These are phyloP conservation scores for Nakataea oryzae DNA, from an alignment of 2,329 filamentous ascomycete genomes.

Conservation along the genomic window DNA sequence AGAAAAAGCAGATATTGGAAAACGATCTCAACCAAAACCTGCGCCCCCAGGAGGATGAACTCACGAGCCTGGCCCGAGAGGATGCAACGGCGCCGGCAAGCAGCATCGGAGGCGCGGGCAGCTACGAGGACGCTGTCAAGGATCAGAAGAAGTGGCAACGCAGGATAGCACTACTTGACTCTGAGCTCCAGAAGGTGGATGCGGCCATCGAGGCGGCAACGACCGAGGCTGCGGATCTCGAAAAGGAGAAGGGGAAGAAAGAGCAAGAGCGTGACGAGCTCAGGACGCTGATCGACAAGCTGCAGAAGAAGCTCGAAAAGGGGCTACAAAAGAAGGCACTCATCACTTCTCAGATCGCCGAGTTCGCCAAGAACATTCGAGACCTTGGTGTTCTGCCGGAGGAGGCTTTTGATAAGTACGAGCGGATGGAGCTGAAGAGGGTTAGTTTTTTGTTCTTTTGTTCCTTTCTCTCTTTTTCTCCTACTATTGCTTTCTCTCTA, in stretches of 20 bases:
- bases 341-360: slow-evolving; percentile 64
- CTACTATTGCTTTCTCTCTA: no score
- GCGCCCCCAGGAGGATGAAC: slow-evolving; percentile 74
- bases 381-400: slow-evolving; percentile 89
- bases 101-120: slow-evolving; percentile 38
- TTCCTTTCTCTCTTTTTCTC: no score
- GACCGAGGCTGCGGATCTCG: slow-evolving; percentile 43
- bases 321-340: slow-evolving; percentile 80
- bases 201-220: slow-evolving; percentile 48
- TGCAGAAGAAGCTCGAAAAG: slow-evolving; percentile 86
- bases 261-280: slow-evolving; percentile 67
- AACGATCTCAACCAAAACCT: slow-evolving; percentile 84
- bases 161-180: slow-evolving; percentile 53
- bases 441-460: slow-evolving; percentile 34
- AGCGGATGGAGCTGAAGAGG: slow-evolving; percentile 67
- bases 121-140: slow-evolving; percentile 66
- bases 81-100: slow-evolving; percentile 26
- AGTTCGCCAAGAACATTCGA: slow-evolving; percentile 80
- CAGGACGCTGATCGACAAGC: slow-evolving; percentile 66
- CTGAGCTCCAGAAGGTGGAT: slow-evolving; percentile 66
- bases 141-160: slow-evolving; percentile 72
- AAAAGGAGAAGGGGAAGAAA: slow-evolving; percentile 47
- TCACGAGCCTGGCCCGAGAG: slow-evolving; percentile 68
- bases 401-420: slow-evolving; percentile 86
- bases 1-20: slow-evolving; percentile 73